Base-by-base conservation (phyloP, 352 stramenopile genomes). In the Phytopythium sindhum region DNA sequence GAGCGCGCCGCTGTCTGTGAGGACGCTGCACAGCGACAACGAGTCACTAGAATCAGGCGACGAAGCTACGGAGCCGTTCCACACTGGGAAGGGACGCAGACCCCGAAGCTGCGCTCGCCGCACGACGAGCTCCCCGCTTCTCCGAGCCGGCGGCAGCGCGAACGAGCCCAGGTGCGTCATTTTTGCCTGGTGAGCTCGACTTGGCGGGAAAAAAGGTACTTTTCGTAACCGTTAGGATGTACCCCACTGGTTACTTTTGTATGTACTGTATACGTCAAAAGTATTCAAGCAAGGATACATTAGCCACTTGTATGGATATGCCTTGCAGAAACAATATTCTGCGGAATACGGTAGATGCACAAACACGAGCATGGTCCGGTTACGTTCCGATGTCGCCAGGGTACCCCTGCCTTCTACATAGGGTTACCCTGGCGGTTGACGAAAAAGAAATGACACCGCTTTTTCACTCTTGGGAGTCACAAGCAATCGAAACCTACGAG, bases 1-100 rank as follows among this genome's bases (percentile, higher is more conserved):
- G n/a, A 89, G 67, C 39, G 81, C 64, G 41, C 83, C 83, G 51
- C 70, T 77, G 17, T 79, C 78, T 39, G 73, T 64, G n/a, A 88
- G 64, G 26, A 87, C n/a, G 48, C 73, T 91, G 53, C 78, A 79
- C 17, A 75, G 45, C 26, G 60, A 64, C 17, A 47, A 42, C 8
- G 44, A 14, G 24, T 26, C 54, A 14, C 45, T 6, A 0, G 31
- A 5, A 9, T 35, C 21, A 0, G 29, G 33, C 3, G 70, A 63
- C 10, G 71, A 52, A 9, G 65, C 64, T 0, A 89, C 42, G 50
- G 79, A 80, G 23, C 80, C 75, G 57, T 91, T 86, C 80, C 80
- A 91, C 45, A 73, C 74, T 10, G 83, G 70, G 39, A 84, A 87
- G 12, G 80, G 79, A n/a, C 64, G 62, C 28, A 80, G 61, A 4